These are phyloP conservation scores for Metschnikowia baotianmanensis DNA, from an alignment of 805 yeast species.

Conservation along the genomic window DNA sequence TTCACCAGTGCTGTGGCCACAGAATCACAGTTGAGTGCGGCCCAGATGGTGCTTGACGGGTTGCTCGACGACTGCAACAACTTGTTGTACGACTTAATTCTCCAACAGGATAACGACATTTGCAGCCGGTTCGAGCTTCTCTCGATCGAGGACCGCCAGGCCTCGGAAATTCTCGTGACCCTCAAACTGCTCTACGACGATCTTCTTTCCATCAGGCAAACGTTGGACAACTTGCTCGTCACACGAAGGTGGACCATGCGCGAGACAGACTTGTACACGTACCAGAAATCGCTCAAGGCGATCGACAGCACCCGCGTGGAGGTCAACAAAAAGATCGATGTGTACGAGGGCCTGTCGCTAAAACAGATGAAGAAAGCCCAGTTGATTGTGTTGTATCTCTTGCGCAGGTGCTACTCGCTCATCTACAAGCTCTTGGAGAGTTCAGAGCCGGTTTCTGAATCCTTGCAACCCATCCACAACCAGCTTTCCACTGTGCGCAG, in stretches of 20 bases:
- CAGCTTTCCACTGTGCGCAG: slow-evolving; percentile 89
- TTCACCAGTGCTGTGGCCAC: slow-evolving; percentile 33
- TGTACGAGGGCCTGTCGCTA: slow-evolving; percentile 15
- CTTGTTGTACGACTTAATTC: slow-evolving; percentile 63
- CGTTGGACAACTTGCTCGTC: slow-evolving; percentile 76
- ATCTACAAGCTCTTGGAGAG: slow-evolving; percentile 87
- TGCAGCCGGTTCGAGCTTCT: slow-evolving; percentile 23
- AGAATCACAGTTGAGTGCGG: slow-evolving; percentile 22
- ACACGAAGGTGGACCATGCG: slow-evolving; percentile 98
- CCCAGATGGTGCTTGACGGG: slow-evolving; percentile 60
- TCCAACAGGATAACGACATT: slow-evolving; percentile 36
- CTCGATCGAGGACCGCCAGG: slow-evolving; percentile 32
- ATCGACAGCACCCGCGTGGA: slow-evolving; percentile 71
- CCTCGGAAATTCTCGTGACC: slow-evolving; percentile 27
- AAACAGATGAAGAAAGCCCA: slow-evolving; percentile 32
- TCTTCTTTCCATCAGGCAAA: slow-evolving; percentile 63
- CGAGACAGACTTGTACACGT: slow-evolving; percentile 87
- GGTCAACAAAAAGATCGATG: slow-evolving; percentile 21
- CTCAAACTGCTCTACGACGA: slow-evolving; percentile 58
- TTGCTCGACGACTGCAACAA: slow-evolving; percentile 81
- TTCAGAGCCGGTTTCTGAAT: slow-evolving; percentile 93
- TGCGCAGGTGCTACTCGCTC: slow-evolving; percentile 88
- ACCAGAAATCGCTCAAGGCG: slow-evolving; percentile 68
- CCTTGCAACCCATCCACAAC: slow-evolving; percentile 89
- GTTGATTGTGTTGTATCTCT: slow-evolving; percentile 62